Conservation (phyloP, 2,329 filamentous ascomycete species). For the Sarocladium brachiariae region DNA sequence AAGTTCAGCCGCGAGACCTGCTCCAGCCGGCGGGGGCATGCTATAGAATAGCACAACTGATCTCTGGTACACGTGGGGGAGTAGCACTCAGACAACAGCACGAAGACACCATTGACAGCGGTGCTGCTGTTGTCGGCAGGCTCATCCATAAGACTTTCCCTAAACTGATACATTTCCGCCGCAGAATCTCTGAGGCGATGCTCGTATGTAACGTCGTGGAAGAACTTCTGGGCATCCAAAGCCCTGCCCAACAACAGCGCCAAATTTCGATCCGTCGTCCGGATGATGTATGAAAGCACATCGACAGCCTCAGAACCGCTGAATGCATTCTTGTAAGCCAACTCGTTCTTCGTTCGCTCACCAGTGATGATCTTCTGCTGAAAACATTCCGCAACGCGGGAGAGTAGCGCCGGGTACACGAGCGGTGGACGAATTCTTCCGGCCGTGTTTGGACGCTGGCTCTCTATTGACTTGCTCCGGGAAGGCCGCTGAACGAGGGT, state of each 20-base stretch:
- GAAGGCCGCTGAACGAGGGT: slow-evolving; percentile 46
- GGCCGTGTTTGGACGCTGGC: slow-evolving; percentile 50
- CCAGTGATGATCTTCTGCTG: slow-evolving; percentile 78
- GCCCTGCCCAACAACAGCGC: slow-evolving; percentile 85
- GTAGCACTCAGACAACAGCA: slow-evolving; percentile 92
- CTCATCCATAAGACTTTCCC: slow-evolving; percentile 83
- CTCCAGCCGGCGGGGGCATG: slow-evolving; percentile 85
- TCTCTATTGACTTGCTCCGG: slow-evolving; percentile 46
- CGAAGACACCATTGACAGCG: slow-evolving; percentile 89
- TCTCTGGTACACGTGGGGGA: slow-evolving; percentile 95
- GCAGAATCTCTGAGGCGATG: slow-evolving; percentile 91
- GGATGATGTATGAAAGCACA: slow-evolving; percentile 91
- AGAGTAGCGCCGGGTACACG: slow-evolving; percentile 89
- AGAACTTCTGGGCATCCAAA: slow-evolving; percentile 96
- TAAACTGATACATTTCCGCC: slow-evolving; percentile 93
- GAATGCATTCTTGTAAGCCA: slow-evolving; percentile 96
- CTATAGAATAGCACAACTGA: slow-evolving; percentile 95
- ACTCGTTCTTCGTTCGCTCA: slow-evolving; percentile 90
- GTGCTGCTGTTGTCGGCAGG: slow-evolving; percentile 58
- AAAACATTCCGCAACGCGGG: slow-evolving; percentile 89
- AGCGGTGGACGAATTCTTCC: slow-evolving; percentile 66
- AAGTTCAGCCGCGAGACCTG: slow-evolving; percentile 92
- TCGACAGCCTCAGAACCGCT: slow-evolving; percentile 94
- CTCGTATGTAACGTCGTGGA: slow-evolving; percentile 98
- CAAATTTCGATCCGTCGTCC: slow-evolving; percentile 91